Conservation (phyloP, 2,329 filamentous ascomycete species). For the Aspergillus carbonarius region DNA sequence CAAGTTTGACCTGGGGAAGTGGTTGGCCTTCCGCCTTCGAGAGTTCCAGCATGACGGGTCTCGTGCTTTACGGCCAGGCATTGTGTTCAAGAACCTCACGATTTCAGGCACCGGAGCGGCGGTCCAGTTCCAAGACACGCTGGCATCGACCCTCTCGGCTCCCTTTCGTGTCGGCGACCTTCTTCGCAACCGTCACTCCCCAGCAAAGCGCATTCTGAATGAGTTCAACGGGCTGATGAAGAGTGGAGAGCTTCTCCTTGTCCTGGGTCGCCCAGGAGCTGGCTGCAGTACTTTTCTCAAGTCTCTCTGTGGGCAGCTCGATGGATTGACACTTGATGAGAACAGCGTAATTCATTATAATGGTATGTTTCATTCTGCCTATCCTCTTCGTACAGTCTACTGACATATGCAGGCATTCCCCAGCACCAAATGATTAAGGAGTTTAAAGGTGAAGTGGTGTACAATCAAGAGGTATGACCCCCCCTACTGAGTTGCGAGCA, state of each 20-base stretch:
- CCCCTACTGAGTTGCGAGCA: constrained; percentile 31
- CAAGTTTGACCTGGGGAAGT: constrained; percentile 6
- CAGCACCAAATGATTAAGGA: constrained; percentile 33
- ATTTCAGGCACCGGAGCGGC: constrained; percentile 7
- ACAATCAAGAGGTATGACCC: constrained; percentile 26
- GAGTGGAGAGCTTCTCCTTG: constrained; percentile 52
- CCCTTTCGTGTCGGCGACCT: constrained; percentile 1
- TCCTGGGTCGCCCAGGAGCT: constrained; percentile 48
- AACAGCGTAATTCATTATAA: constrained; percentile 77
- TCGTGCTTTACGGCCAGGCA: background rate
- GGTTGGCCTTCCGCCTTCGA: background rate
- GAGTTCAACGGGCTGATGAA: constrained; percentile 42
- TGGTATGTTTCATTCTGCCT: constrained; percentile 38
- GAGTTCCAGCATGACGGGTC: background rate
- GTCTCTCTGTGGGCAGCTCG: constrained; percentile 75
- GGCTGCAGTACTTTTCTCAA: constrained; percentile 78
- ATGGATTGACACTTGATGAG: constrained; percentile 70
- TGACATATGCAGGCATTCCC: constrained; percentile 23
- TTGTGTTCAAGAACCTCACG: constrained; percentile 6
- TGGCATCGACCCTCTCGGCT: background rate
- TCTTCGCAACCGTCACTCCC: background rate
- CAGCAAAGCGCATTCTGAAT: constrained; percentile 6
- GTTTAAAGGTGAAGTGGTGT: constrained; percentile 39
- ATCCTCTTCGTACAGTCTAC: background rate
- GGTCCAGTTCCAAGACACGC: constrained; percentile 4